Percentiles rank a stretch among this genome's conserved stretches.
Conservation (phyloP, 805 yeast genomes). For the Ogataea parapolymorpha region DNA sequence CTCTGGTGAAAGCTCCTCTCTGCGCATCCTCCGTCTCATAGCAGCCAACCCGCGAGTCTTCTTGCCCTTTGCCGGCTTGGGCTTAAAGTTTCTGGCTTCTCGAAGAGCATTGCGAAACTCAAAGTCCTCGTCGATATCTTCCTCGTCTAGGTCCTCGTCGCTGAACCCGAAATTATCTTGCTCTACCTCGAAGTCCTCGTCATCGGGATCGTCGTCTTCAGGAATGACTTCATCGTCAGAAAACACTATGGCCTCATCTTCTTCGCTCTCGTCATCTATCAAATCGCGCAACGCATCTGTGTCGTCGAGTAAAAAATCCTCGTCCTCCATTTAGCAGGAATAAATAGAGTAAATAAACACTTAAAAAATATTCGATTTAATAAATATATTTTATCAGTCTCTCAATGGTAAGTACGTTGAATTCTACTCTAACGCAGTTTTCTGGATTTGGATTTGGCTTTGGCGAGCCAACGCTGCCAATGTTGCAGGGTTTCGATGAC, state of each 20-base stretch:
- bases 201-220: constrained; percentile 29
- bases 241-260: constrained; percentile 17
- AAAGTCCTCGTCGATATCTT: constrained; percentile 40
- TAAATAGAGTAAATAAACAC: not conserved
- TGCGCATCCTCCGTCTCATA: constrained; percentile 37
- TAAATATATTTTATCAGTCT: not conserved
- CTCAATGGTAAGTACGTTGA: constrained; percentile 5
- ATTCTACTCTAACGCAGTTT: constrained; percentile 18
- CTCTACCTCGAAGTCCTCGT: constrained; percentile 22
- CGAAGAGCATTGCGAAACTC: constrained; percentile 61
- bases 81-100: constrained; percentile 62
- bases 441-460: constrained; percentile 24
- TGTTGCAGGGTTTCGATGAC: constrained; percentile 59
- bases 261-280: constrained; percentile 20
- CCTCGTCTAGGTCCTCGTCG: constrained; percentile 33
- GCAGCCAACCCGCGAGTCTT: constrained; percentile 37
- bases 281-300: constrained; percentile 28
- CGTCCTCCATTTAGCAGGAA: constrained; percentile 14
- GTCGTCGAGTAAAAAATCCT: constrained; percentile 24
- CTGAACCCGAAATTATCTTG: constrained; percentile 28
- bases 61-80: constrained; percentile 37
- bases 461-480: constrained; percentile 18
- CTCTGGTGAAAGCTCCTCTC: constrained; percentile 63
- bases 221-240: constrained; percentile 11
- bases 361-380: not conserved